These are phyloP conservation scores for Ophiostoma tasmaniense DNA, from an alignment of 2,329 filamentous ascomycete species.

Conservation along the genomic window DNA sequence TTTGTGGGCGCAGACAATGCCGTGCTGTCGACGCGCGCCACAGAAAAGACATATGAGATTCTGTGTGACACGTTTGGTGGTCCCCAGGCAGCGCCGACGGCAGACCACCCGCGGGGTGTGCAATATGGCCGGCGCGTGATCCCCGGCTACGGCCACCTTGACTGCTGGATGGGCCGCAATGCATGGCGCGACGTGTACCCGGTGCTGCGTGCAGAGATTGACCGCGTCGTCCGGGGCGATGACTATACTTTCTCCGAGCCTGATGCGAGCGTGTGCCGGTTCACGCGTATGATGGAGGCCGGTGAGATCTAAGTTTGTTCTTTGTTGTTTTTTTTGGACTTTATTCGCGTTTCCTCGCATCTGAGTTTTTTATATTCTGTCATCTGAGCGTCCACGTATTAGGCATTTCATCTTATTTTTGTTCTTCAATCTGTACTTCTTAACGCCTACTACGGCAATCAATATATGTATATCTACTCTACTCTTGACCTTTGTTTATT, in stretches of 20 bases:
- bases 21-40: constrained; percentile 46
- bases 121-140: constrained; percentile 44
- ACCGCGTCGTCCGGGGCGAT: constrained; percentile 40
- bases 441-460: no score
- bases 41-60: constrained; percentile 44
- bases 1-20: constrained; percentile 50
- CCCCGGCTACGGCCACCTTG: constrained; percentile 51
- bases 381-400: no score
- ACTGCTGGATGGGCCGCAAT: constrained; percentile 54
- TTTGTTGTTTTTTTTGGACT: not conserved
- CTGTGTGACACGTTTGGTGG: constrained; percentile 44
- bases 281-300: constrained; percentile 33
- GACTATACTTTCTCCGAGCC: constrained; percentile 37
- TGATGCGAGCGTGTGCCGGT: constrained; percentile 33
- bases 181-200: constrained; percentile 54
- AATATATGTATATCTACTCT: no score
- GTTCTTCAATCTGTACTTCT: not conserved
- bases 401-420: not conserved
- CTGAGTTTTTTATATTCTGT: no score
- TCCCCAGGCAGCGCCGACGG: constrained; percentile 14
- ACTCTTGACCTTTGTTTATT: not conserved
- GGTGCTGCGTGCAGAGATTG: constrained; percentile 45
- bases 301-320: constrained; percentile 28
- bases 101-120: constrained; percentile 6
- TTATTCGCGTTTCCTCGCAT: not conserved